These are phyloP conservation scores for Effrenium voratum DNA, from an alignment of 73 alveolate species.

Conservation along the genomic window DNA sequence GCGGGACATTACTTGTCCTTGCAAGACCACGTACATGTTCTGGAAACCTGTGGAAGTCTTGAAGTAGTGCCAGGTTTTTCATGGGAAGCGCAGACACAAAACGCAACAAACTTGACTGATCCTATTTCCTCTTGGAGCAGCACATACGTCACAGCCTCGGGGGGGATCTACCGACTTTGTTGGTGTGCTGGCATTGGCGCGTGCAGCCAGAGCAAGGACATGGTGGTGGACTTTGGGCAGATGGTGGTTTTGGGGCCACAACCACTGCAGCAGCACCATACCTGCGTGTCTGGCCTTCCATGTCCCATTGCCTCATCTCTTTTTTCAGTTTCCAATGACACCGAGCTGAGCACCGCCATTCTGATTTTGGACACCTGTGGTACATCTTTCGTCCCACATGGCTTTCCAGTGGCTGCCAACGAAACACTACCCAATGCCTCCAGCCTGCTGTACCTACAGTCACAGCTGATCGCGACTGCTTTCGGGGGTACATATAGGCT, in stretches of 20 bases:
- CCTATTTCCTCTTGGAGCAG: neutral
- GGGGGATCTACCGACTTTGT: slow-evolving; percentile 1
- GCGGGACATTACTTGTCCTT: neutral
- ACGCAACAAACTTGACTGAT: neutral
- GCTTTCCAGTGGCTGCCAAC: neutral
- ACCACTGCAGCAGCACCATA: neutral
- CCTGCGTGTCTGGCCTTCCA: neutral
- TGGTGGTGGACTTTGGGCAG: neutral
- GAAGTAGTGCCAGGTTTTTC: neutral
- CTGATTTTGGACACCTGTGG: slow-evolving; percentile 4
- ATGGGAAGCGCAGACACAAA: neutral
- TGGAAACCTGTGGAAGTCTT: neutral
- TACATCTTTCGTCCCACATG: neutral
- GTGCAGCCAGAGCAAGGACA: neutral
- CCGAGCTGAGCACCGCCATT: neutral
- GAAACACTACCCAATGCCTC: neutral
- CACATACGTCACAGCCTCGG: neutral
- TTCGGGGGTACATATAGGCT: neutral
- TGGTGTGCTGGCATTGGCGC: neutral
- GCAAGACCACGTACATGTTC: neutral
- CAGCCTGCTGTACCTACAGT: neutral
- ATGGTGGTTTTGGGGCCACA: neutral
- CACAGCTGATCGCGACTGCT: neutral
- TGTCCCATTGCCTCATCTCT: neutral
- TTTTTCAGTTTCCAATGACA: neutral